Evolutionary conservation across 208 protist species (phyloP), one percentile per base, ranked within the genome.

Genomic region (Leishmania aethiopica): DNA sequence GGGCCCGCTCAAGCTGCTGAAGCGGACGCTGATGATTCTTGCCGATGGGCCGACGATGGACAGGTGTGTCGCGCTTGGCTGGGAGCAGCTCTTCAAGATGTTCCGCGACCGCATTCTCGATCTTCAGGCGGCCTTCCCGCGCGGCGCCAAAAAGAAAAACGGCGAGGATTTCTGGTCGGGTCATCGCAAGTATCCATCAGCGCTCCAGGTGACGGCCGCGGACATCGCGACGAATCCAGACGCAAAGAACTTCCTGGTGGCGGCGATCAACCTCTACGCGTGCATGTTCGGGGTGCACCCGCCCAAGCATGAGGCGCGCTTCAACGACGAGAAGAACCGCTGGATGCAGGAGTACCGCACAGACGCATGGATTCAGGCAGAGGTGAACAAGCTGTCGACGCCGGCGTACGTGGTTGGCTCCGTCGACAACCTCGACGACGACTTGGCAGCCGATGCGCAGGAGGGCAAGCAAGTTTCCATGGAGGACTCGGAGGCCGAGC

Each of bases 41-140:
- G 80, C 85, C 37, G 80, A 84, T 10, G 89, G 91, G 47, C 89
- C 92, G 17, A 90, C 82, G 60, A 95, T 97, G 87, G 84, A 98
- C 60, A 96, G 99, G 81, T 99, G 99, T 88, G 88, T 99, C 15
- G 81, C 90, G 57, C 98, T 99, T 93, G 99, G 98, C 32, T 96
- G 99, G 84, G 85, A 97, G 8, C 77, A 94, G 19, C 98, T 99
- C 84, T 97, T 99, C 89, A 90, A 97, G 73, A 87, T 98, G 17
- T 99, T 99, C 85, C 88, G 95, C 76, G 95, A 99, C 84, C 91
- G 94, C 28, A 99, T 99, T 86, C 75, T 91, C 72, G 98, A 99
- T 86, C 93, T 99, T 32, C 96, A 99, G 75, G 92, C 91, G 59
- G 97, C 97, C 77, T 99, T 99, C 89, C 99, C 99, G 17, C 75